Evolutionary conservation across 129 eudicot genomes (phyloP).

Genomic region (Flaveria robusta): DNA sequence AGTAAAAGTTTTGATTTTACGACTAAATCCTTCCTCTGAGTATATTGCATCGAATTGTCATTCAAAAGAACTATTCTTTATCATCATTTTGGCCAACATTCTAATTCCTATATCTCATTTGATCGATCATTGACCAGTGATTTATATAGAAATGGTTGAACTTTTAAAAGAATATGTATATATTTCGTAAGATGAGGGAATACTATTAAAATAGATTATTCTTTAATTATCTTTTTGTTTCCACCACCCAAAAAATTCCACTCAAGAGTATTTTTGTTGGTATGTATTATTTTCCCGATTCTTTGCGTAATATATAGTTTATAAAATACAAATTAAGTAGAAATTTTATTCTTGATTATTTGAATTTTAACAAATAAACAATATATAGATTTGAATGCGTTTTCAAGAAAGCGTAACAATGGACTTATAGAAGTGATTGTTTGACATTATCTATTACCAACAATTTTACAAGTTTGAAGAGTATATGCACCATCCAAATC

Average conservation of each 20-base stretch:
- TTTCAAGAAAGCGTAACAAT: too few species aligned
- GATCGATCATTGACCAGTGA: neutral
- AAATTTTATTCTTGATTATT: neutral
- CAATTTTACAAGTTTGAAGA: too few species aligned
- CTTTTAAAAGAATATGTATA: slow-evolving; percentile 10
- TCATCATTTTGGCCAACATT: neutral
- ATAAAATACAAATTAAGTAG: too few species aligned
- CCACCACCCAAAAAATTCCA: slow-evolving; percentile 20
- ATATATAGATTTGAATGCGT: too few species aligned
- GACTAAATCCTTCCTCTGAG: too few species aligned
- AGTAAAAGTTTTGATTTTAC: too few species aligned
- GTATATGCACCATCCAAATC: too few species aligned
- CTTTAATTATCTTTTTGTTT: slow-evolving; percentile 3
- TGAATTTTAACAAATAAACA: neutral
- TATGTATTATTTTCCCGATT: too few species aligned
- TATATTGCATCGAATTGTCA: neutral
- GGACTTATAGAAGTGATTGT: too few species aligned
- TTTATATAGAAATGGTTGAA: neutral
- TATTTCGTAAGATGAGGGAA: neutral
- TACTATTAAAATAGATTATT: slow-evolving; percentile 14
- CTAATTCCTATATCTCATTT: neutral
- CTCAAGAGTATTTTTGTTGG: neutral
- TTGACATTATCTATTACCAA: too few species aligned
- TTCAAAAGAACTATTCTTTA: neutral
- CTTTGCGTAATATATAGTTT: neutral